Base-by-base conservation (phyloP, 371 early-diverging fungal species). In the Syncephalastrum sp. region DNA sequence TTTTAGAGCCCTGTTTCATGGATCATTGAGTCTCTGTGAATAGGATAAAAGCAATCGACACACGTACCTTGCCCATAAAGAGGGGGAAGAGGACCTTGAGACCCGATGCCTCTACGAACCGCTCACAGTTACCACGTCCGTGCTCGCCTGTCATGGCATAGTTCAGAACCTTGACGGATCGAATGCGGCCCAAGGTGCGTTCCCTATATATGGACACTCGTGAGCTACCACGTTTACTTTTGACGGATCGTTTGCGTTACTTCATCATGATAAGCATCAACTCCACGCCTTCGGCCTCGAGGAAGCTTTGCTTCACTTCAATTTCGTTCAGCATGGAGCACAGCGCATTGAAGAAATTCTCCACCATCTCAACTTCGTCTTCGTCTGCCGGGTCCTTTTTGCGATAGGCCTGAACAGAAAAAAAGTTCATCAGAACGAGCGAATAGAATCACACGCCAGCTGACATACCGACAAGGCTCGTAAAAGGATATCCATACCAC, bases 291-390 rank as follows among this genome's bases (percentile, higher is more conserved):
- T 97, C 97, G 2, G 74, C 82, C 23, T 89, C 85, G 17, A 91
- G 64, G 66, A 97, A 95, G 8, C 61, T 57, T 25, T 57, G 58
- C 74, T 94, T 95, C 50, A 74, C 83, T 60, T 82, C 81, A 23
- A 72, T 68, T 41, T 84, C 85, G 14, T 75, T 74, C 24, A 89
- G 56, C 14, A 77, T 71, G 53, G 83, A 85, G 58, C 91, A 92
- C 25, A 96, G 54, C 0, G 85, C 73, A 66, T 93, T 90, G 64
- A 96, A 93, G 24, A 91, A 76, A 62, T 94, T 95, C 61, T 95
- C 96, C 70, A 97, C 75, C 75, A 91, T 79, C 61, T 97, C 97
- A 44, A 82, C 74, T 63, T 93, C 95, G 63, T 93, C 94, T 8
- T 83, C 84, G 47, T 91, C 90, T 23, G 70, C 69, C 4, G 97